Percentiles rank a stretch among this genome's conserved stretches.
These are phyloP conservation scores for Adansonia madagascariensis DNA, from an alignment of 441 rosid genomes.

Conservation along the genomic window DNA sequence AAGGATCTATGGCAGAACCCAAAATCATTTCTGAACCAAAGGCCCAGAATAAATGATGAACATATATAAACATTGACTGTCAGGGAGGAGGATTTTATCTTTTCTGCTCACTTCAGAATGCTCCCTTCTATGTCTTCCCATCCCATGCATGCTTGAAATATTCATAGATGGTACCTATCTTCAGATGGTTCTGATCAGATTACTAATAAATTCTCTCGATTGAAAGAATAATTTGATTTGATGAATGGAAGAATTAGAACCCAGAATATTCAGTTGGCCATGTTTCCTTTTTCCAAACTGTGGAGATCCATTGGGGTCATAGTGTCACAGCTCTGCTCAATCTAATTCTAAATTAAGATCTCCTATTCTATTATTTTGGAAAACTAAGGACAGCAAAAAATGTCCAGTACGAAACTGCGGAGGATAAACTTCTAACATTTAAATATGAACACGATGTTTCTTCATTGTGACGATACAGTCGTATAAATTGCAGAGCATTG, in stretches of 20 bases:
- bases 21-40: background rate
- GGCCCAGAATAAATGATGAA: background rate
- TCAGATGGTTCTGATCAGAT: background rate
- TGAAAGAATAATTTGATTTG: background rate
- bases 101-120: background rate
- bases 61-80: background rate
- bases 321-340: background rate
- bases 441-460: background rate
- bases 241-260: background rate
- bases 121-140: background rate
- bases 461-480: background rate
- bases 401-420: background rate
- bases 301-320: background rate
- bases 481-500: background rate
- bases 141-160: background rate
- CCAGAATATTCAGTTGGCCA: background rate
- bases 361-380: constrained; percentile 10
- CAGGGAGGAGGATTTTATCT: background rate
- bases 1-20: no score
- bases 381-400: background rate
- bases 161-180: background rate
- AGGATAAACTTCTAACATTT: background rate
- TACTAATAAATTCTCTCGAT: background rate
- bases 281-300: background rate
- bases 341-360: background rate